Evolutionary conservation across 2,329 filamentous ascomycete species (phyloP).

Genomic region (Aspergillus sp.): DNA sequence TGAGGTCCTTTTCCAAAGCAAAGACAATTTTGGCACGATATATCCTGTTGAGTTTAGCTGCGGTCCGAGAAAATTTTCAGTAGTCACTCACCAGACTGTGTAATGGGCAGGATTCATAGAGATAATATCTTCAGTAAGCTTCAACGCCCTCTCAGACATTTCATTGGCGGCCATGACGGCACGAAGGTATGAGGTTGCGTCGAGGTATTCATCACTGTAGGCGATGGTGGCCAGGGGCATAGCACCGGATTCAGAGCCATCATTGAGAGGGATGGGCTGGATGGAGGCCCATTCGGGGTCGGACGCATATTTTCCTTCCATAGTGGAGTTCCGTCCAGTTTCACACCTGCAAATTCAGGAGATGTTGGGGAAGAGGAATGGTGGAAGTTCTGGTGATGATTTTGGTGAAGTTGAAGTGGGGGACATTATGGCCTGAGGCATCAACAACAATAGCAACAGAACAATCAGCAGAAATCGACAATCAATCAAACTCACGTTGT

Average conservation of each 20-base stretch:
- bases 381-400: not conserved
- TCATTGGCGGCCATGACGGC: slow-evolving; percentile 91
- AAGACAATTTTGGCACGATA: slow-evolving; percentile 82
- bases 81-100: slow-evolving; percentile 73
- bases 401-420: slow-evolving; percentile 19
- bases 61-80: slow-evolving; percentile 1
- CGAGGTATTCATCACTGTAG: slow-evolving; percentile 84
- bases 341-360: not conserved
- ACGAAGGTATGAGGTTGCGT: slow-evolving; percentile 89
- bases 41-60: slow-evolving; percentile 51
- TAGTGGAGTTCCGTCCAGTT: slow-evolving; percentile 14
- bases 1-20: slow-evolving; percentile 63
- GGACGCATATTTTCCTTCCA: slow-evolving; percentile 52
- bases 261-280: slow-evolving; percentile 76
- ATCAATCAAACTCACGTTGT: not conserved
- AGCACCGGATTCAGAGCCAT: slow-evolving; percentile 57
- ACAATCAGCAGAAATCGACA: slow-evolving; percentile 13
- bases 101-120: slow-evolving; percentile 94
- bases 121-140: slow-evolving; percentile 86
- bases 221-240: slow-evolving; percentile 86
- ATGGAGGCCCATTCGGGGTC: slow-evolving; percentile 84
- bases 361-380: slow-evolving; percentile 7
- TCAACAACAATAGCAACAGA: slow-evolving; percentile 24
- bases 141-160: slow-evolving; percentile 72
- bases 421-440: slow-evolving; percentile 28